A percentile compares a stretch with the other conserved stretches of the same genome.
Conservation (phyloP, 1,284 basidiomycete species). For the Ganoderma lucidum region DNA sequence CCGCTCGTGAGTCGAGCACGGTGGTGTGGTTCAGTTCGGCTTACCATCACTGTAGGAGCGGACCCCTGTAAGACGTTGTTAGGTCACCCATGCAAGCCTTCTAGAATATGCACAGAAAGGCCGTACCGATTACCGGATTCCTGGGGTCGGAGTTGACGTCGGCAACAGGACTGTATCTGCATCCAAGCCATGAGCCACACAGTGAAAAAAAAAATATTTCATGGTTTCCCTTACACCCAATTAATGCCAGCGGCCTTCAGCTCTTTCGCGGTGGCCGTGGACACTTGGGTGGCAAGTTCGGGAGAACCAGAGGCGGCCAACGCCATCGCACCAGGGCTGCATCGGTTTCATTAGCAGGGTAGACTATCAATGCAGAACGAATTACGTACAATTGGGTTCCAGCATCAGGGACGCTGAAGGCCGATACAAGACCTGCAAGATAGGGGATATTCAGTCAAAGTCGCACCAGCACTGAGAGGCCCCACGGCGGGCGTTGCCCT, state of each 20-base stretch:
- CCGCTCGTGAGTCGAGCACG: not conserved
- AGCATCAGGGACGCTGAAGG: constrained; percentile 59
- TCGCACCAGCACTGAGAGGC: not conserved
- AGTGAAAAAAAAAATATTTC: not conserved
- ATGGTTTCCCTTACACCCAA: constrained; percentile 58
- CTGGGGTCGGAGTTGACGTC: constrained; percentile 72
- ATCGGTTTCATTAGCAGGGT: not conserved
- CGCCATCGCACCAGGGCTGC: constrained; percentile 77
- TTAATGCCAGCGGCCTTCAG: constrained; percentile 69
- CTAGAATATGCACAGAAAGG: not conserved
- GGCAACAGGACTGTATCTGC: constrained; percentile 61
- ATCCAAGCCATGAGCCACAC: not conserved
- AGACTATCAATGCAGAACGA: not conserved
- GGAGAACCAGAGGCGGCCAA: constrained; percentile 61
- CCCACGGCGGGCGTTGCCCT: no score
- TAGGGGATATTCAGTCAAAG: constrained; percentile 45
- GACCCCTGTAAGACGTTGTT: constrained; percentile 53
- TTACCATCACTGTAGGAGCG: constrained; percentile 74
- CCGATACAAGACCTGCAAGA: constrained; percentile 71
- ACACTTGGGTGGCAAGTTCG: constrained; percentile 54
- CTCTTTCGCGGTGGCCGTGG: constrained; percentile 60
- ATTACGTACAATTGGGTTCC: constrained; percentile 71
- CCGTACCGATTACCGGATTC: constrained; percentile 75
- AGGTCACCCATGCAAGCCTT: not conserved
- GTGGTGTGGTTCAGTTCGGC: not conserved